Evolutionary conservation across 345 rosid genomes (phyloP), one percentile per base, ranked within the genome.

Genomic region (Bretschneidera sinensis): DNA sequence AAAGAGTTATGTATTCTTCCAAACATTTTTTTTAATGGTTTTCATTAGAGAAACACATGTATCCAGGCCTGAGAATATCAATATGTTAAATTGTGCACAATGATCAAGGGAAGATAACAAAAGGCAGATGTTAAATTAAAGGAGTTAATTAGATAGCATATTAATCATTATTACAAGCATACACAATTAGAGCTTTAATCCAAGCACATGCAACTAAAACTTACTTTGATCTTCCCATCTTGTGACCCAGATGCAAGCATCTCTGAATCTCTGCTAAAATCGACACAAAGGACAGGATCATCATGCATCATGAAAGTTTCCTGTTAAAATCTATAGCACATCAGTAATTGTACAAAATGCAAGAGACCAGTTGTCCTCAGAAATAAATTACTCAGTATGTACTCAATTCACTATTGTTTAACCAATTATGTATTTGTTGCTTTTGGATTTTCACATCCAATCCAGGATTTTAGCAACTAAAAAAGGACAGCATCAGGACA

Each of bases 261-360:
- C 79, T 95, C 97, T 18, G 99, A 95, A 60, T 94, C 99, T 81
- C 88, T 83, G 80, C 99, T 94, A 78, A 91, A 91, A 72, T 95
- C 95, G 79, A 91, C 80, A 79, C 95, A 91, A 49, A 95, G 92
- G 71, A 91, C 91, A 54, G 96, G 89, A 63, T 91, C 96, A 62
- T 95, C 97, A 63, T 95, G 99, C 97, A 95, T 88, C 97, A 95
- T 95, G 79, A 95, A 91, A 62, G 89, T 83, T 80, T 95, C 97
- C 99, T 91, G 89, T 66, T 71, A 71, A 59, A 73, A 61, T 62
- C 23, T 43, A 55, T 54, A 61, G 21, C 5, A 48, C 39, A 56
- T 59, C 43, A 71, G 51, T 20, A 71, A 48, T 43, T 51, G 63
- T 19, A 61, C 59, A 45, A 67, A 17, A 73, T 49, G 43, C n/a